phyloP scores from a whole-genome alignment of 2,329 filamentous ascomycete genomes.

The Neofusicoccum umdonicola region DNA sequence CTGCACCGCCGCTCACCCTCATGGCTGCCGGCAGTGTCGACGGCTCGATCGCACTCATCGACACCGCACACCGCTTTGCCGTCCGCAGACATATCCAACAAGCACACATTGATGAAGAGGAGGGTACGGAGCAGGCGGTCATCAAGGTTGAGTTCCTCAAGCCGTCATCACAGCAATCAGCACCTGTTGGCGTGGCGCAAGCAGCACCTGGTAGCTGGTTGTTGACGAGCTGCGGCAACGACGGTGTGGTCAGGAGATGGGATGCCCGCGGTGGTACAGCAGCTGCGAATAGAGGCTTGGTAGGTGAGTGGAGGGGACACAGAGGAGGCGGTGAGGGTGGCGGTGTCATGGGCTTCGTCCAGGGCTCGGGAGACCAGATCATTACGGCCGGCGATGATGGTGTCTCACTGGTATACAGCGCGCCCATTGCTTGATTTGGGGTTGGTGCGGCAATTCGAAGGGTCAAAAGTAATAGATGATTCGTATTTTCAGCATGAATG shows the following conservation, averaged over 20 bases:
- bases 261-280: constrained; percentile 70
- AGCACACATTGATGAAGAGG: constrained; percentile 69
- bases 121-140: constrained; percentile 69
- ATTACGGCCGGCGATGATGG: constrained; percentile 91
- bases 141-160: constrained; percentile 89
- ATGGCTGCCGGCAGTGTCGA: constrained; percentile 64
- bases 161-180: constrained; percentile 24
- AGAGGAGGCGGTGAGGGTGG: constrained; percentile 80
- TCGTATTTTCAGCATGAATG: no score
- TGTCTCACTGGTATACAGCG: constrained; percentile 65
- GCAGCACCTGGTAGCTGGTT: constrained; percentile 55
- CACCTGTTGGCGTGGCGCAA: constrained; percentile 20
- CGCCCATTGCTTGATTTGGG: constrained; percentile 11
- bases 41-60: constrained; percentile 76
- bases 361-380: constrained; percentile 51
- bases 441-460: background rate
- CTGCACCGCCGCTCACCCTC: constrained; percentile 58
- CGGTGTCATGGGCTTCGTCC: constrained; percentile 85
- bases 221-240: constrained; percentile 85
- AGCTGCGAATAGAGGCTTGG: constrained; percentile 65
- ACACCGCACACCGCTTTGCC: constrained; percentile 80
- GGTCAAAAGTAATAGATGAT: background rate
- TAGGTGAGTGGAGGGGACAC: constrained; percentile 90
- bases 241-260: constrained; percentile 88
- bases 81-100: constrained; percentile 78